phyloP scores from a whole-genome alignment of 1,284 basidiomycete genomes.

The Cryptococcus sp. region DNA sequence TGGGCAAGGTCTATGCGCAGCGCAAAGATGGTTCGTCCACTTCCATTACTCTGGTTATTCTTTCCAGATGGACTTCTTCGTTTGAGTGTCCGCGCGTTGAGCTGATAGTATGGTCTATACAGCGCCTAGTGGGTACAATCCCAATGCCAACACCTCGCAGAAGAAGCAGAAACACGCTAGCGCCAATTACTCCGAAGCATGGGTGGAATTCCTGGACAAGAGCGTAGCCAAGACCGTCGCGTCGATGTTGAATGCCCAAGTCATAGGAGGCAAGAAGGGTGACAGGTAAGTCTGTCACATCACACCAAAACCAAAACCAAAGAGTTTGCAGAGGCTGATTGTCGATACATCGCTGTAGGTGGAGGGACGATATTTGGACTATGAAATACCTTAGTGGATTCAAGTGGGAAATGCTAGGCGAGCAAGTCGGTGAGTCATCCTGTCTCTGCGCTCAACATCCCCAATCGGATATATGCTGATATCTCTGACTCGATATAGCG shows the following conservation, averaged over 20 bases:
- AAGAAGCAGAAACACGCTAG: constrained; percentile 65
- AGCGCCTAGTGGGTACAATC: constrained; percentile 46
- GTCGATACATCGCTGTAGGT: constrained; percentile 58
- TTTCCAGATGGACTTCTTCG: too few species aligned
- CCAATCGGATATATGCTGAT: not conserved
- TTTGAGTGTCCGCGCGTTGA: too few species aligned
- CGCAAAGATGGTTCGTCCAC: constrained; percentile 67
- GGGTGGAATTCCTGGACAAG: constrained; percentile 98
- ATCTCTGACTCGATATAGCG: constrained; percentile 59
- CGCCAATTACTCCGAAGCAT: constrained; percentile 92
- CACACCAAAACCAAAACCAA: not conserved
- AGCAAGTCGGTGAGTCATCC: constrained; percentile 83
- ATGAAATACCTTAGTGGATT: constrained; percentile 98
- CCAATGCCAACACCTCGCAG: constrained; percentile 35
- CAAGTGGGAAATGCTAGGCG: constrained; percentile 98
- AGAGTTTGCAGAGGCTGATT: not conserved
- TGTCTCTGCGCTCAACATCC: not conserved
- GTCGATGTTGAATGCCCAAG: constrained; percentile 92
- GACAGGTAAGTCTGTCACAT: constrained; percentile 40
- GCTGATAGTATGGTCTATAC: not conserved
- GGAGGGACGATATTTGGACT: constrained; percentile 98
- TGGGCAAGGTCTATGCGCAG: constrained; percentile 84
- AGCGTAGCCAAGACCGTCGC: constrained; percentile 86
- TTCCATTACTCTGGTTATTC: too few species aligned
- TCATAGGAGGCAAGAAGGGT: constrained; percentile 93